Conservation (phyloP, 23 red algal genomes). For the Gracilaria gracilis region DNA sequence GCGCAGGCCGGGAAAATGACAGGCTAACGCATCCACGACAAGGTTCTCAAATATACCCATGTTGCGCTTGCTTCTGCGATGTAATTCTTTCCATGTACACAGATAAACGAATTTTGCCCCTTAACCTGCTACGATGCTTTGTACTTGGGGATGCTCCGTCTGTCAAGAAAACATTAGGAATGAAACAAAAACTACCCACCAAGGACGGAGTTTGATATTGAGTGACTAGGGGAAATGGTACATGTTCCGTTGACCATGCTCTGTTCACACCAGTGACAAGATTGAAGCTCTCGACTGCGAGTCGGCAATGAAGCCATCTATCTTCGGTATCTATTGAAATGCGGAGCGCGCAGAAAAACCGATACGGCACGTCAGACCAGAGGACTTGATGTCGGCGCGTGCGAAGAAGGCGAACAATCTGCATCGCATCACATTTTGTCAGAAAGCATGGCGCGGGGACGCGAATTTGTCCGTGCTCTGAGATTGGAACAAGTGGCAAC, state of each 20-base stretch:
- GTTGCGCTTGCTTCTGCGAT: background rate
- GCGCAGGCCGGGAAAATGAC: slow-evolving; percentile 46
- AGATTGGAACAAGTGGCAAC: background rate
- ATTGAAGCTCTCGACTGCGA: background rate
- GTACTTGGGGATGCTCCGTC: background rate
- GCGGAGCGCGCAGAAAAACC: background rate
- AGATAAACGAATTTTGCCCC: too few relatives aligned
- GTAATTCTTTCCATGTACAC: background rate
- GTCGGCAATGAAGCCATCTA: too few relatives aligned
- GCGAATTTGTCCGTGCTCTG: too few relatives aligned
- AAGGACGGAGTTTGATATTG: background rate
- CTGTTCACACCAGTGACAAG: background rate
- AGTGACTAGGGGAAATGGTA: background rate
- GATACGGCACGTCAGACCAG: too few relatives aligned
- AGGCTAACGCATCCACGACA: slow-evolving; percentile 30
- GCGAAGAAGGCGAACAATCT: too few relatives aligned
- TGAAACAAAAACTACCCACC: background rate
- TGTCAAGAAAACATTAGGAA: background rate
- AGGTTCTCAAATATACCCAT: slow-evolving; percentile 68
- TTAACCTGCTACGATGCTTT: too few relatives aligned
- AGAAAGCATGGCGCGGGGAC: too few relatives aligned
- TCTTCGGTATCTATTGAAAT: too few relatives aligned
- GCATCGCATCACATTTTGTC: too few relatives aligned
- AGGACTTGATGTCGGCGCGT: too few relatives aligned
- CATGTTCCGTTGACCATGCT: background rate